phyloP scores from a whole-genome alignment of 805 yeast species.

The Suhomyces tanzawaensis region DNA sequence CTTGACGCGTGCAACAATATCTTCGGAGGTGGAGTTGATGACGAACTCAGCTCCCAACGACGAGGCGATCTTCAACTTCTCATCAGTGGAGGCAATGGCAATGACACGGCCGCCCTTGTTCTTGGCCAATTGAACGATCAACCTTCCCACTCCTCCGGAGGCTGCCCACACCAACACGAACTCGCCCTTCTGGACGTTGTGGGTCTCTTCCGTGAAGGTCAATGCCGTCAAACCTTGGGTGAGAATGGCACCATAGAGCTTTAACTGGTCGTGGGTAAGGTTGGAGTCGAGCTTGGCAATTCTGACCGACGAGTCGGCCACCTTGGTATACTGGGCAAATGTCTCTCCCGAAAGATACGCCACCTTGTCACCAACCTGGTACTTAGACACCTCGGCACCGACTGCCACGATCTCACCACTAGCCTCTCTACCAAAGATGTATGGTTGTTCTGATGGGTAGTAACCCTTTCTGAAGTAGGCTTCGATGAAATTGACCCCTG shows the following conservation, averaged over 20 bases:
- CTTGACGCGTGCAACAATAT: constrained; percentile 52
- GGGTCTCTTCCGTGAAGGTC: constrained; percentile 65
- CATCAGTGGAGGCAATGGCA: constrained; percentile 79
- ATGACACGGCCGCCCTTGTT: constrained; percentile 74
- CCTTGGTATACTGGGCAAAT: constrained; percentile 72
- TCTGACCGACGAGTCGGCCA: constrained; percentile 29
- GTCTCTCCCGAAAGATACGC: constrained; percentile 51
- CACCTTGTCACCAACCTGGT: constrained; percentile 67
- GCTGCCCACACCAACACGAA: constrained; percentile 82
- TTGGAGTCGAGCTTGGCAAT: constrained; percentile 50
- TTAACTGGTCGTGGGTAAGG: constrained; percentile 47
- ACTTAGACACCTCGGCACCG: constrained; percentile 56
- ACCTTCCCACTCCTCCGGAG: constrained; percentile 90
- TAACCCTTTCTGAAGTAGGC: constrained; percentile 77
- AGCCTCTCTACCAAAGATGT: constrained; percentile 70
- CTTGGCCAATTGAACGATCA: constrained; percentile 63
- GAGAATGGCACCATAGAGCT: constrained; percentile 57
- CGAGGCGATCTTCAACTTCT: constrained; percentile 65
- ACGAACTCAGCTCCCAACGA: constrained; percentile 73
- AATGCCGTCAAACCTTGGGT: constrained; percentile 80
- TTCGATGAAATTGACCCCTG: constrained; percentile 85
- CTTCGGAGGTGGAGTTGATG: constrained; percentile 54
- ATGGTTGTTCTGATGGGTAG: constrained; percentile 62
- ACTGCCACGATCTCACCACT: constrained; percentile 65
- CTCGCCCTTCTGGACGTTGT: constrained; percentile 67